Base-by-base conservation (phyloP, 495 filamentous ascomycete species). In the Aspergillus conjunctus region DNA sequence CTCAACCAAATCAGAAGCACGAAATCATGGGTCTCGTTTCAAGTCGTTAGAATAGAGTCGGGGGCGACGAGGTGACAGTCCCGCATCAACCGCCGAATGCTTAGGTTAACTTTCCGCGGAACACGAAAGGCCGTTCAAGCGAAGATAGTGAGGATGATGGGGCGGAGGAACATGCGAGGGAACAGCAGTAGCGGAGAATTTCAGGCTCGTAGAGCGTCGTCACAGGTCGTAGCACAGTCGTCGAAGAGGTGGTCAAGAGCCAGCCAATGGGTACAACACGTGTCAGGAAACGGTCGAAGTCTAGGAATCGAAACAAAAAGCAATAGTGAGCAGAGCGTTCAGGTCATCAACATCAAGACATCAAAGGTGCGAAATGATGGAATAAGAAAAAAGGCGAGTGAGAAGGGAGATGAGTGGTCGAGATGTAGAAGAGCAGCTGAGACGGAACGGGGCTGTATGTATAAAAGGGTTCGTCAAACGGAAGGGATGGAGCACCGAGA, bases 11-110 rank as follows among this genome's bases (percentile, higher is more conserved):
- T 68, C 66, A 71, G 69, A 68, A 72, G 73, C 67, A 74, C 65
- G 63, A 69, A 66, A 69, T 76, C 78, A 78, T 84, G 72, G 78
- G 69, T 66, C 70, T 85, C 84, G 82, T 86, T 76, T 80, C 82
- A 76, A 72, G 77, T 85, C 83, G 79, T 86, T 74, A 81, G 74
- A 75, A 71, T 62, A 69, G 66, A 66, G 65, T 39, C 49, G 54
- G 63, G 62, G 58, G 60, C 60, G 59, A 68, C 68, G 69, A 68
- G 68, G 68, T 68, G 58, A 61, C 62, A 66, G 49, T 63, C 54
- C 54, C 56, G 61, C 57, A 68, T 65, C 60, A 54, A 65, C 54
- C 60, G 62, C 61, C 53, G 50, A 56, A 26, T 58, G 44, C 33
- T 60, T 64, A 56, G 15, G 34, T 4, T 14, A 18, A 15, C 14